Percentiles rank a stretch among this genome's conserved stretches.
phyloP scores from a whole-genome alignment of 805 yeast species.

The Candida vartiovaarae region DNA sequence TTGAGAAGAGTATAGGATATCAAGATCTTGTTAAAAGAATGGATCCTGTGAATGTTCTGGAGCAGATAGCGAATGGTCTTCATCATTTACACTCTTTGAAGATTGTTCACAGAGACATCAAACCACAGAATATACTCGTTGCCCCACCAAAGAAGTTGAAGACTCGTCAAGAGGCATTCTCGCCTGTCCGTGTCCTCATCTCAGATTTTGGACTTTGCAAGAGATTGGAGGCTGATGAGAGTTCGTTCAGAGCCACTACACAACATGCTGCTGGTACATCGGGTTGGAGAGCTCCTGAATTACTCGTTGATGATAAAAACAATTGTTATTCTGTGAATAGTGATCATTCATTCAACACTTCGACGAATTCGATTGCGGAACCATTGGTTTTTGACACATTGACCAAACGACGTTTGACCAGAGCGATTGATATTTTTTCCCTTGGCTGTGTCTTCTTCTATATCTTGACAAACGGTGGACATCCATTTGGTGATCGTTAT shows the following conservation, averaged over 20 bases:
- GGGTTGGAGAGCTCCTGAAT: conserved; percentile 98
- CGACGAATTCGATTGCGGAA: conserved; percentile 24
- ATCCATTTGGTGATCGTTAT: conserved; percentile 94
- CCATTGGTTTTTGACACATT: conserved; percentile 32
- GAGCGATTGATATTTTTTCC: conserved; percentile 90
- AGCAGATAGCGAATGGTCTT: conserved; percentile 78
- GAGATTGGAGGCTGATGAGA: conserved; percentile 84
- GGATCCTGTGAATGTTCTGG: conserved; percentile 48
- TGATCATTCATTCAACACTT: conserved; percentile 19
- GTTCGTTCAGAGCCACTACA: conserved; percentile 87
- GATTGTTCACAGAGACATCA: conserved; percentile 90
- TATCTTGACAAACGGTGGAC: conserved; percentile 72
- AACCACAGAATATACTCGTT: conserved; percentile 88
- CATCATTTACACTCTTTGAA: conserved; percentile 83
- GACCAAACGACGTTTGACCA: conserved; percentile 59
- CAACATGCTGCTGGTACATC: conserved; percentile 94
- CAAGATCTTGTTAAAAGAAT: conserved; percentile 33
- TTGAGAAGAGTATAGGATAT: conserved; percentile 43
- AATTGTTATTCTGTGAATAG: conserved; percentile 11
- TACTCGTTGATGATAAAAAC: conserved; percentile 38
- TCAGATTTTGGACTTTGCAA: conserved; percentile 97
- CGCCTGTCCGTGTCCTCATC: conserved; percentile 63
- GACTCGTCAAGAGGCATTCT: conserved; percentile 21
- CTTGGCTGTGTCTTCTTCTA: conserved; percentile 92
- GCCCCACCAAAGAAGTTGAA: conserved; percentile 53